Evolutionary conservation across 495 filamentous ascomycete species (phyloP), one percentile per base, ranked within the genome.

Genomic region (Astrothelium subdiscretum): DNA sequence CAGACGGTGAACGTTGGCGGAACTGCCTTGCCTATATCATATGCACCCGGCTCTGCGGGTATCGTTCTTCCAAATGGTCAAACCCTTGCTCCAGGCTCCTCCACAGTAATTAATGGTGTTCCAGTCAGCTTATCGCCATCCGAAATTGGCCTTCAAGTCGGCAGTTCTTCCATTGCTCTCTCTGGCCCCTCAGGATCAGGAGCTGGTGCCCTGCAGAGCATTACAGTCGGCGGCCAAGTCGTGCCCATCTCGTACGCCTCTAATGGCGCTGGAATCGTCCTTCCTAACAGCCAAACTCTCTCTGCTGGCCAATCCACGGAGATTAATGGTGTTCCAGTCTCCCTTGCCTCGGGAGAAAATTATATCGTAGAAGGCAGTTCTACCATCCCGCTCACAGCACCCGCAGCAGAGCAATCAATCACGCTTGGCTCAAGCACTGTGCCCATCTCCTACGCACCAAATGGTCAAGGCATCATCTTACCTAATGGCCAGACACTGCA

Each of bases 401-500:
- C 48, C 29, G 48, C 48, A 29, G 48, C 48, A 29, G 48, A 54
- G 15, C 48, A 54, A 54, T 54, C 48, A 10, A 54, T 54, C 11
- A 29, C 48, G 12, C 48, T 54, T 5, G 48, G 48, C 6, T 54
- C 48, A 3, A 3, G 8, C 6, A 54, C 48, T 2, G 48, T 54
- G 24, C 22, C 48, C 24, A 54, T 54, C 15, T 54, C 48, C 20
- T 54, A 54, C 48, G 48, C 48, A 27, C 24, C 48, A 27, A 29
- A 54, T 15, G 48, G 48, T 10, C 48, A 54, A 1, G 48, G 48
- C 24, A 54, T 54, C 24, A 54, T 54, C 15, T 24, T 54, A 8
- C 48, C 48, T 5, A 54, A 52, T 6, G 59, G 64, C 12, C 69
- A 71, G 32, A 70, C 67, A 11, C 57, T 74, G 2, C 38, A 48